These are phyloP conservation scores for Jackrogersella multiformis DNA, from an alignment of 495 filamentous ascomycete species.

Conservation along the genomic window DNA sequence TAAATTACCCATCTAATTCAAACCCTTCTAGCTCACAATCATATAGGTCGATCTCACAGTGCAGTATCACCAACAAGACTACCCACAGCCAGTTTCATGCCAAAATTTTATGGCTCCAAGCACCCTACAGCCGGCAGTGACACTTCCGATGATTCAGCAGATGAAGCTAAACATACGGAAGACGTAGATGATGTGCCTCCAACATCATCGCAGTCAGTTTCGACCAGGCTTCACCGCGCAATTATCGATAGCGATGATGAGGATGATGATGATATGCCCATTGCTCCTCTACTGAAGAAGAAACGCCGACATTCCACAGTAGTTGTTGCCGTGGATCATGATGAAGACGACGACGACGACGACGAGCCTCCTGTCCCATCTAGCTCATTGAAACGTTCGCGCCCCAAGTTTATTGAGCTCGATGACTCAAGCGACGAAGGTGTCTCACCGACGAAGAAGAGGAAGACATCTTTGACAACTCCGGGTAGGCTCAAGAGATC, in stretches of 20 bases:
- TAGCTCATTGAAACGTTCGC: slow-evolving; percentile 15
- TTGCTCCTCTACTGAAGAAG: slow-evolving; percentile 13
- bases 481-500: slow-evolving; percentile 35
- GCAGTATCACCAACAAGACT: not conserved
- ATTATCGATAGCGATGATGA: slow-evolving; percentile 30
- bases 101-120: slow-evolving; percentile 4
- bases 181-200: slow-evolving; percentile 16
- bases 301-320: slow-evolving; percentile 29
- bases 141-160: slow-evolving; percentile 34
- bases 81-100: slow-evolving; percentile 36
- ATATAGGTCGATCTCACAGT: slow-evolving; percentile 10
- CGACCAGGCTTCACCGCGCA: slow-evolving; percentile 31
- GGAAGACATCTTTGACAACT: slow-evolving; percentile 27
- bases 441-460: slow-evolving; percentile 36
- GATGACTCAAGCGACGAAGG: slow-evolving; percentile 38
- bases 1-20: too few relatives aligned
- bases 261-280: slow-evolving; percentile 12
- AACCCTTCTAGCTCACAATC: slow-evolving; percentile 19
- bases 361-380: slow-evolving; percentile 39
- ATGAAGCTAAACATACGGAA: slow-evolving; percentile 28
- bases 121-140: slow-evolving; percentile 4
- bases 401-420: slow-evolving; percentile 13
- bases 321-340: slow-evolving; percentile 21
- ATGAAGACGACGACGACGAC: slow-evolving; percentile 45
- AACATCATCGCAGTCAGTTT: slow-evolving; percentile 42